Evolutionary conservation across 1,284 basidiomycete genomes (phyloP).

Genomic region (Microstroma glucosiphilum): DNA sequence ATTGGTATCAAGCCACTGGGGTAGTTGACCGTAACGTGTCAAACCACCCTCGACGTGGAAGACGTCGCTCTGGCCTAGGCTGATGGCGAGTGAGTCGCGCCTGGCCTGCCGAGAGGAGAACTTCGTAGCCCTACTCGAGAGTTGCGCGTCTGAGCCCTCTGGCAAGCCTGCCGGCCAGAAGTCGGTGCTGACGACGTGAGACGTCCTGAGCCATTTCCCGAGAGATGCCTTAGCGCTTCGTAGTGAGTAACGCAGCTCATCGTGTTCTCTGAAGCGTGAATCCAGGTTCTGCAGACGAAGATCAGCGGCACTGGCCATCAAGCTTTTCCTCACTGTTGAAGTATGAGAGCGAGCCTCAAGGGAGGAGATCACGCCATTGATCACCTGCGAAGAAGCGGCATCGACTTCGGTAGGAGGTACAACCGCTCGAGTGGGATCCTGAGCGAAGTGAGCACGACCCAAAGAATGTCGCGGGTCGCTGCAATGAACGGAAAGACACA

Average conservation of each 20-base stretch:
- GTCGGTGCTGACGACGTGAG: constrained; percentile 7
- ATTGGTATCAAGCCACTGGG: constrained; percentile 10
- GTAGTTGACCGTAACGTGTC: constrained; percentile 9
- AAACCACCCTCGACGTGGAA: constrained; percentile 4
- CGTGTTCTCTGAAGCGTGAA: not conserved
- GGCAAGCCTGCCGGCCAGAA: constrained; percentile 9
- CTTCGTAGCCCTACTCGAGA: not conserved
- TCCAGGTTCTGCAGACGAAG: not conserved
- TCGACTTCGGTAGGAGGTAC: not conserved
- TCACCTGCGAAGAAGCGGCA: not conserved
- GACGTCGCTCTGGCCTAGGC: constrained; percentile 4
- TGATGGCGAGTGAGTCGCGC: not conserved
- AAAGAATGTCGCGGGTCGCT: constrained; percentile 7
- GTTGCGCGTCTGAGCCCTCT: not conserved
- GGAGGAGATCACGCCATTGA: not conserved
- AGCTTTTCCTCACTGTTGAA: not conserved
- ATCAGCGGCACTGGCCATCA: too few species aligned
- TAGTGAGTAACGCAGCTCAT: constrained; percentile 1
- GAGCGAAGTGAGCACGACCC: not conserved
- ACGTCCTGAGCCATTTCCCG: constrained; percentile 6
- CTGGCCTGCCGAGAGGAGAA: not conserved
- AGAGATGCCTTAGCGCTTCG: not conserved
- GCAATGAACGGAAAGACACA: not conserved
- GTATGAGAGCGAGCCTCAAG: not conserved
- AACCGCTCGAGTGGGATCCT: not conserved